These are phyloP conservation scores for Lachancea quebecensis DNA, from an alignment of 805 yeast genomes.

Conservation along the genomic window DNA sequence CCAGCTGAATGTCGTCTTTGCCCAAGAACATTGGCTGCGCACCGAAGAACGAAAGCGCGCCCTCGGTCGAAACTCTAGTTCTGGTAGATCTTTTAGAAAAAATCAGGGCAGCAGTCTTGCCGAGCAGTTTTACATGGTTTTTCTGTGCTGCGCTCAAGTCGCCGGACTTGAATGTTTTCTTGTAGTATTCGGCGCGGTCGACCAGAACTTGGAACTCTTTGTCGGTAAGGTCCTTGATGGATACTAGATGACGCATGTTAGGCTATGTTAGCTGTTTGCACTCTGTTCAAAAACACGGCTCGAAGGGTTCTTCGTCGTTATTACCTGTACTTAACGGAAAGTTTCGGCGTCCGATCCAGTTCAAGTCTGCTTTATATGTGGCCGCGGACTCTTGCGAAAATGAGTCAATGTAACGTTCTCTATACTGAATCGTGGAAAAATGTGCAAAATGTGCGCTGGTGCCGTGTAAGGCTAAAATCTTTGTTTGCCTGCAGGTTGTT, in stretches of 20 bases:
- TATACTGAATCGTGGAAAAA: background rate
- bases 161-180: conserved; percentile 53
- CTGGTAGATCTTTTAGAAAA: conserved; percentile 92
- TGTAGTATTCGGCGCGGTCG: conserved; percentile 62
- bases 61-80: conserved; percentile 90
- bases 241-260: conserved; percentile 59
- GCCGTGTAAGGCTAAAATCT: no score
- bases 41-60: conserved; percentile 88
- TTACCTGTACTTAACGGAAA: conserved; percentile 29
- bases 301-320: conserved; percentile 15
- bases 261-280: background rate
- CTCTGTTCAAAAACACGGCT: background rate
- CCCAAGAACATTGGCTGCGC: conserved; percentile 97
- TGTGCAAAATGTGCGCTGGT: background rate
- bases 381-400: background rate
- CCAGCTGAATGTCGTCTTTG: conserved; percentile 92
- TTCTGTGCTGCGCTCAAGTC: conserved; percentile 31
- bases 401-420: background rate
- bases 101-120: conserved; percentile 74
- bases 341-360: background rate
- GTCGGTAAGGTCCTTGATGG: conserved; percentile 70
- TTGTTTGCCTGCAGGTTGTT: no score
- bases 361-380: conserved; percentile 1
- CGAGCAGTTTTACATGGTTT: conserved; percentile 51
- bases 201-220: conserved; percentile 69